Evolutionary conservation across 805 yeast genomes (phyloP), one percentile per base, ranked within the genome.

Genomic region (Kazachstania bromeliacearum): DNA sequence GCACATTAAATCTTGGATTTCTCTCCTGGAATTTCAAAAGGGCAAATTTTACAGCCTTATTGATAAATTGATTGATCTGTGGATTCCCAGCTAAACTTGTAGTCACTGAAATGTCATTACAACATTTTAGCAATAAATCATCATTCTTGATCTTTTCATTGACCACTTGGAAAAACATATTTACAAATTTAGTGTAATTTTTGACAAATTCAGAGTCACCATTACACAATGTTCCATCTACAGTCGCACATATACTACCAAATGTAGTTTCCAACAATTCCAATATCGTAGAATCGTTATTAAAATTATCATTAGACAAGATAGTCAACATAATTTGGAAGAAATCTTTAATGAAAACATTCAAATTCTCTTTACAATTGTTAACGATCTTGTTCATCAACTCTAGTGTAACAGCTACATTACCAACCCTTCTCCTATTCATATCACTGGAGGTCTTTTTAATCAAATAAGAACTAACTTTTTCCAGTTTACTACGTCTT

Each of bases 401-500:
- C 34, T 70, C 78, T 42, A 85, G 63, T 0, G 96, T 81, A 12
- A 89, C 97, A 42, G 76, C 78, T 16, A 85, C 69, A 51, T 89
- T 88, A 2, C 96, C 96, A 10, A 79, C 62, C 28, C 84, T 60
- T 39, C 70, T 74, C 31, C 75, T 73, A 36, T 69, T 62, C 17
- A 75, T 66, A 55, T 87, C 96, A 4, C 67, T 47, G 10, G 53
- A 51, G 20, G 89, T 75, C 55, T 76, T 79, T 47, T 69, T 73
- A 35, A 71, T 70, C 35, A 89, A 58, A 54, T 78, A 84, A 4
- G 64, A 63, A 17, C 85, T 81, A 15, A 89, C 95, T 51, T 89
- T 89, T 47, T 84, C 92, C 43, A 92, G 67, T 57, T 92, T 89
- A 22, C 85, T 79, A 37, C 96, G 69, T 48, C 96, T 69, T 4